Conservation (phyloP, 139 green algal species). For the Desmodesmus armatus region DNA sequence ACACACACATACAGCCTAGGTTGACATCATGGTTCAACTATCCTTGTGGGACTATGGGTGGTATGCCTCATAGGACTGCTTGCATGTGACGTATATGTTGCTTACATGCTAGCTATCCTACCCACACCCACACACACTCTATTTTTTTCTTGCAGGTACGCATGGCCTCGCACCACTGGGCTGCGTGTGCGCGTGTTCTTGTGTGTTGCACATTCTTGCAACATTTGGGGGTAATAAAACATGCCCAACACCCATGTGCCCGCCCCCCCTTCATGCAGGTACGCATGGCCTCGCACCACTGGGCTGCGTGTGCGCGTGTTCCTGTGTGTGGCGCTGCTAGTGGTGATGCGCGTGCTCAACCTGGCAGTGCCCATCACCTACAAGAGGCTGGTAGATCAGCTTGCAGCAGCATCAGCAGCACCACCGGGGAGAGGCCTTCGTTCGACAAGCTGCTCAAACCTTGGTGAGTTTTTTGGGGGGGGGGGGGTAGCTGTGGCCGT, state of each 20-base stretch:
- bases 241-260: too few relatives aligned
- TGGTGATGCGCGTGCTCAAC: constrained; percentile 77
- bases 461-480: constrained; percentile 36
- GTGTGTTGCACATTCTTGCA: constrained; percentile 58
- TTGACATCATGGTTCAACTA: too few relatives aligned
- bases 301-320: constrained; percentile 57
- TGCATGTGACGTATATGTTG: neutral
- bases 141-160: neutral
- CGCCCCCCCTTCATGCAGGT: constrained; percentile 51
- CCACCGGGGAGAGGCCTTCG: neutral
- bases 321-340: constrained; percentile 76
- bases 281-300: constrained; percentile 67
- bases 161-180: neutral
- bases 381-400: constrained; percentile 72
- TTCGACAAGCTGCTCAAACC: constrained; percentile 8
- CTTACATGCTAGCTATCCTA: neutral
- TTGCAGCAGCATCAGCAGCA: constrained; percentile 22
- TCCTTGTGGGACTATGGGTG: too few relatives aligned
- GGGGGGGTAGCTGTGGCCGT: neutral
- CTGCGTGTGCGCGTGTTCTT: neutral
- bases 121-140: neutral
- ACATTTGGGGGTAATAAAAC: neutral
- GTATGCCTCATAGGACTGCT: too few relatives aligned
- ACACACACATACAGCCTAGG: too few relatives aligned
- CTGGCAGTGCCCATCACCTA: constrained; percentile 80